Conservation (phyloP, 139 green algal genomes). For the Gonium pectorale region DNA sequence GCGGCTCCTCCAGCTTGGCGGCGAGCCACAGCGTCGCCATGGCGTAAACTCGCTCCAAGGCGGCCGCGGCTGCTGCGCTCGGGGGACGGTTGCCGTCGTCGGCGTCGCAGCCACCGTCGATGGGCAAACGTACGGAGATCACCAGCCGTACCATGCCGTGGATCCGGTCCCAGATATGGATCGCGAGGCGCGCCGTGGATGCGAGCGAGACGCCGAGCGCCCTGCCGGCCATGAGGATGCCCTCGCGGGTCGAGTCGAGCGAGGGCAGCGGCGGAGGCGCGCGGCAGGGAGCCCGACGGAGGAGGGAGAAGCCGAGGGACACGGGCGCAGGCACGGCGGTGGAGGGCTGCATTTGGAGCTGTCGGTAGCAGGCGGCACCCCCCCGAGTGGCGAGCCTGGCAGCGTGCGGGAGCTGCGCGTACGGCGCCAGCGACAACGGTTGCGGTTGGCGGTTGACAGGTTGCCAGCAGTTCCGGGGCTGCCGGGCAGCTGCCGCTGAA, state of each 20-base stretch:
- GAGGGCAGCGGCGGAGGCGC: no score
- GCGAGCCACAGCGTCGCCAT: constrained; percentile 18
- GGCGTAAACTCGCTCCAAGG: not conserved
- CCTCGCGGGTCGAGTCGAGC: not conserved
- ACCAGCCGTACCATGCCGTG: not conserved
- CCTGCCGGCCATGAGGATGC: constrained; percentile 8
- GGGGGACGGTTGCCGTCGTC: not conserved
- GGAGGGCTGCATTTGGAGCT: no score
- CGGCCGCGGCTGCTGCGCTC: not conserved
- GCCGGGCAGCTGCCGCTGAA: no score
- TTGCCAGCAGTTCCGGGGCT: no score
- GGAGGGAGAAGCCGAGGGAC: no score
- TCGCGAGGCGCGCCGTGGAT: constrained; percentile 10
- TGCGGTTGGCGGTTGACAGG: no score
- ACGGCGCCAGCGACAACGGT: no score
- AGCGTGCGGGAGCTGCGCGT: no score
- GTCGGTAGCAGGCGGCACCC: no score
- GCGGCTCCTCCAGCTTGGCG: constrained; percentile 35
- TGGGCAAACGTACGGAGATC: not conserved
- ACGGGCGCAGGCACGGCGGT: no score
- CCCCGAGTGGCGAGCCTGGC: no score
- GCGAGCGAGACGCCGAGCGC: not conserved
- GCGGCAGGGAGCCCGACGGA: no score
- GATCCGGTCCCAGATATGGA: constrained; percentile 25
- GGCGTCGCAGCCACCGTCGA: not conserved